These are phyloP conservation scores for Fraxinus xanthoxyloides DNA, from an alignment of 305 asterid species.

Conservation along the genomic window DNA sequence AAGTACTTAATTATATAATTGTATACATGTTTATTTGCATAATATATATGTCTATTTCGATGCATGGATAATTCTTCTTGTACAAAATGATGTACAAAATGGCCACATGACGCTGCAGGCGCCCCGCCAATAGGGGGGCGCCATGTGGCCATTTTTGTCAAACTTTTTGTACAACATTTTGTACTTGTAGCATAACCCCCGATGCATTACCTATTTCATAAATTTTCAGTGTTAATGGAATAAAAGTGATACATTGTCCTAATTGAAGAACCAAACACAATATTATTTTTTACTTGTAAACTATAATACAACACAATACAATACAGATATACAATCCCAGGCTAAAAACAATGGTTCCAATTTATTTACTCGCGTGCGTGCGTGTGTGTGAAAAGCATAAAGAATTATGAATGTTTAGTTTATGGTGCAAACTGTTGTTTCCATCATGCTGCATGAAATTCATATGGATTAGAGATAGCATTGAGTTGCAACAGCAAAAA, in stretches of 20 bases:
- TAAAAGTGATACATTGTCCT: neutral
- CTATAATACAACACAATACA: neutral
- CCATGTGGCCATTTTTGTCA: no score
- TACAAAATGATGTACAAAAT: no score
- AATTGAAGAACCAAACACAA: neutral
- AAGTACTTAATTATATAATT: no score
- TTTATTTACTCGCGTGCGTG: neutral
- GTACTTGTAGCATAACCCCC: no score
- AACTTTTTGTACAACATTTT: no score
- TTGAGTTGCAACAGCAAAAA: conserved; percentile 14
- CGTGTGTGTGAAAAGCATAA: neutral
- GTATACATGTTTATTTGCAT: no score
- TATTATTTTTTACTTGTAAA: neutral
- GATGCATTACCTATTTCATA: no score
- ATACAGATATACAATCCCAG: neutral
- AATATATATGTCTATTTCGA: no score
- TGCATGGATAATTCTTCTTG: no score
- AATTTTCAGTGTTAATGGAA: neutral
- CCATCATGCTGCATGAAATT: neutral
- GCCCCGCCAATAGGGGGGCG: no score
- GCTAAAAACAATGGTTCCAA: neutral
- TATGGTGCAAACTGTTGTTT: neutral
- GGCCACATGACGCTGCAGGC: no score
- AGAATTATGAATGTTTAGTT: neutral
- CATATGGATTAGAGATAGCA: neutral